Base-by-base conservation (phyloP, 75 land plant species). In the Pinus tabuliformis region DNA sequence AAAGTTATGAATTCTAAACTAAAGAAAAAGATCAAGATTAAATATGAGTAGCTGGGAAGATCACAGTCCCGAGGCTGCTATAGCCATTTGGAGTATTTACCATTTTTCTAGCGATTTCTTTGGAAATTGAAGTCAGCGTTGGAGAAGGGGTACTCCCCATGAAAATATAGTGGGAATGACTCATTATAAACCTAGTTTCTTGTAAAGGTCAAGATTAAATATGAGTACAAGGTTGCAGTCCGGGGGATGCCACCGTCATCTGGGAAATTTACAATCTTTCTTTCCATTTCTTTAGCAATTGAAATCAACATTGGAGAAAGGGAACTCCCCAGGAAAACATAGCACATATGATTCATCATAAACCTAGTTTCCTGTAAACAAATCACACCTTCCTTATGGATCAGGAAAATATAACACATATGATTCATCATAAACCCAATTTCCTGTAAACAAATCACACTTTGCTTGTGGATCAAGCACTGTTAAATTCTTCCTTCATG, bases 151-250 rank as follows among this genome's bases (percentile, higher is more conserved):
- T 88, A 37, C 4, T 37, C 39, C 39, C 39, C 39, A 37, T 3
- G 39, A 37, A 37, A 37, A 4, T 37, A 37, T 5, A 37, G 39
- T 4, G 3, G 0, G 4, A 3, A 37, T 37, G 39, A 3, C 63
- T 77, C 16, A 86, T 1, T 89, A 61, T 68, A 78, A 13, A 89
- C 86, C 93, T 89, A 91, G 2, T 58, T 77, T 17, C 92, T 88
- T 20, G 68, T 70, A 42, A 73, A 86, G n/a, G n/a, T n/a, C n/a
- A n/a, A n/a, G n/a, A n/a, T n/a, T n/a, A 37, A 37, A 37, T 3
- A 37, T 37, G 5, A 37, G n/a, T 52, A 79, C 81, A n/a, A n/a
- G n/a, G n/a, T n/a, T n/a, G n/a, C n/a, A n/a, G n/a, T n/a, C n/a
- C n/a, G n/a, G 12, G 83, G 82, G 18, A 80, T 30, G 85, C 90